Percentiles rank a stretch among this genome's conserved stretches.
Evolutionary conservation across 2,329 filamentous ascomycete species (phyloP).

Genomic region (Apiospora arundinis): DNA sequence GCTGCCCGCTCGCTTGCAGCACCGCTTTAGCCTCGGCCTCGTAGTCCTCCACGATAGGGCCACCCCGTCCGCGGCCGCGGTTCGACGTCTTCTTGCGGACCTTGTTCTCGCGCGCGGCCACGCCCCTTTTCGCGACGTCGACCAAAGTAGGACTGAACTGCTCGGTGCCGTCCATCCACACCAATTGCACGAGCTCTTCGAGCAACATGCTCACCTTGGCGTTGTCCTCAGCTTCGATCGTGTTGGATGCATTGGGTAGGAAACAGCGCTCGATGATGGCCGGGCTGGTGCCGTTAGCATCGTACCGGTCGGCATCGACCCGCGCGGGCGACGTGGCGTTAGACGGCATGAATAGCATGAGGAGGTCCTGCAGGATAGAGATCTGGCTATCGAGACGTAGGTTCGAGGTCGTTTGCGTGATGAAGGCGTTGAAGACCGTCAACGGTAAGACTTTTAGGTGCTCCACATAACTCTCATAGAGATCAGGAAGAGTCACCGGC

Average conservation of each 20-base stretch:
- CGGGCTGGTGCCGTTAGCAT: constrained; percentile 48
- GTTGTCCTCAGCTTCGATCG: constrained; percentile 68
- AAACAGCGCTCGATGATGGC: constrained; percentile 63
- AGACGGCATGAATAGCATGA: constrained; percentile 53
- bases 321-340: constrained; percentile 49
- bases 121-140: constrained; percentile 51
- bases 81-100: constrained; percentile 47
- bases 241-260: constrained; percentile 69
- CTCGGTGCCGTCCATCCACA: constrained; percentile 47
- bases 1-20: constrained; percentile 51
- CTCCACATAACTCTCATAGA: constrained; percentile 66
- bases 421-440: constrained; percentile 61
- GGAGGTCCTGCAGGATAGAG: constrained; percentile 50
- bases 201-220: constrained; percentile 74
- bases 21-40: constrained; percentile 52
- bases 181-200: constrained; percentile 67
- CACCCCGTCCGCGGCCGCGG: constrained; percentile 35
- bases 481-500: constrained; percentile 51
- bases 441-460: constrained; percentile 65
- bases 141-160: constrained; percentile 45
- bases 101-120: constrained; percentile 56
- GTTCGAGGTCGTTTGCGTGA: constrained; percentile 46
- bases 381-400: constrained; percentile 48
- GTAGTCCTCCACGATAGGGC: constrained; percentile 33
- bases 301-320: constrained; percentile 45